Evolutionary conservation across 2,329 filamentous ascomycete species (phyloP).

Genomic region (Geosmithia putterillii): DNA sequence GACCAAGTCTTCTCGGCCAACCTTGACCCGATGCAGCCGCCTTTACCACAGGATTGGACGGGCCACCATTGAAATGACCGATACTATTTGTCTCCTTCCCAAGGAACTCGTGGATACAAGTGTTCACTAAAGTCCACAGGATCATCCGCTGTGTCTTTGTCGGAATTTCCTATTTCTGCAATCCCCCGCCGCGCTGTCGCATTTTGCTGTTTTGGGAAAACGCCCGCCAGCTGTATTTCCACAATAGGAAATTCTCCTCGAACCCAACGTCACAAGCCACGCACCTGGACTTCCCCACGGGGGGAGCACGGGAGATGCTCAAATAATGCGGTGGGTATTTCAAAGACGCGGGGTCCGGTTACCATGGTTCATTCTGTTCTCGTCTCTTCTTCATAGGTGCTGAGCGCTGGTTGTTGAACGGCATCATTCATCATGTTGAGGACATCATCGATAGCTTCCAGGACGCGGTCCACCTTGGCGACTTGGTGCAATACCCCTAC

Average conservation of each 20-base stretch:
- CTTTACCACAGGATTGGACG: not conserved
- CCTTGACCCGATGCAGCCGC: conserved; percentile 4
- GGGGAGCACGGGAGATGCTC: not conserved
- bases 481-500: too few relatives aligned
- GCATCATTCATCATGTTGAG: not conserved
- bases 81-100: too few relatives aligned
- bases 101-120: too few relatives aligned
- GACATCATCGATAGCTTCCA: not conserved
- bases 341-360: not conserved
- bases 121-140: too few relatives aligned
- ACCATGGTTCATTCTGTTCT: not conserved
- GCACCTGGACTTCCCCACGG: not conserved
- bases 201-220: not conserved
- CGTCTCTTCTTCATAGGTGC: too few relatives aligned
- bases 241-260: not conserved
- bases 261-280: not conserved
- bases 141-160: too few relatives aligned
- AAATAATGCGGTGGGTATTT: not conserved
- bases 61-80: not conserved
- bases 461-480: not conserved
- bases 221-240: not conserved
- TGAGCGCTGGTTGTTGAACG: not conserved
- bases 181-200: not conserved
- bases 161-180: not conserved
- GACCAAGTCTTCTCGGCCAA: conserved; percentile 8